Base-by-base conservation (phyloP, 108 stramenopile species). In the Conticribra weissflogii region DNA sequence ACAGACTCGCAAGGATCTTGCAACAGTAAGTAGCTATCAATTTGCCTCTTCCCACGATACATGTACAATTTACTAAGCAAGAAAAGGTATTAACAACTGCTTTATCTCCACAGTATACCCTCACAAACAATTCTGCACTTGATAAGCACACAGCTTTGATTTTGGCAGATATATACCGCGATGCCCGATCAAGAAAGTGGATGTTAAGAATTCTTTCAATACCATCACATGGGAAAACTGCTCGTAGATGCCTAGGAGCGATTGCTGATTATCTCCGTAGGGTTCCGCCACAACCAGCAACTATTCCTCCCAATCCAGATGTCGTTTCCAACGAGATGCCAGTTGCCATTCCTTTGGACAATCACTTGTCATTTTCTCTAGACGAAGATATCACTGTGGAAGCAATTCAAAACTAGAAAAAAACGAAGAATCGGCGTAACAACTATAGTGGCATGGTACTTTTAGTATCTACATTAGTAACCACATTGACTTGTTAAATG, bases 161-260 rank as follows among this genome's bases (percentile, higher is more conserved):
- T 22, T 51, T 83, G 21, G 82, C 67, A 16, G 74, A 78, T 48
- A 54, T 83, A 18, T 83, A 76, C 36, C 78, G 82, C 14, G 76
- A 54, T 33, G 34, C 30, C 17, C 32, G 41, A 22, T 27, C 34
- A 19, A 68, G 58, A 30, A 71, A 77, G 17, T 83, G 82, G 82
- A 48, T 55, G 51, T 22, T 83, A 48, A 30, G 62, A 14, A 80
- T 83, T 16, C 74, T 80, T 34, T 75, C 78, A 0, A 54, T 68
- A 19, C 66, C 82, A 16, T 25, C 69, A 21, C 68, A 75, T 23
- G 78, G 78, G 8, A 66, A 51, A 46, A 63, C 69, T 23, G 82
- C 69, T 18, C 69, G 50, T 21, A 27, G 51, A n/a, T 36, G 51
- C 41, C 16, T 55, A 2, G 24, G 33, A 2, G 24, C 21, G 3